phyloP scores from a whole-genome alignment of 768 basidiomycete species.

The Mycena venus region DNA sequence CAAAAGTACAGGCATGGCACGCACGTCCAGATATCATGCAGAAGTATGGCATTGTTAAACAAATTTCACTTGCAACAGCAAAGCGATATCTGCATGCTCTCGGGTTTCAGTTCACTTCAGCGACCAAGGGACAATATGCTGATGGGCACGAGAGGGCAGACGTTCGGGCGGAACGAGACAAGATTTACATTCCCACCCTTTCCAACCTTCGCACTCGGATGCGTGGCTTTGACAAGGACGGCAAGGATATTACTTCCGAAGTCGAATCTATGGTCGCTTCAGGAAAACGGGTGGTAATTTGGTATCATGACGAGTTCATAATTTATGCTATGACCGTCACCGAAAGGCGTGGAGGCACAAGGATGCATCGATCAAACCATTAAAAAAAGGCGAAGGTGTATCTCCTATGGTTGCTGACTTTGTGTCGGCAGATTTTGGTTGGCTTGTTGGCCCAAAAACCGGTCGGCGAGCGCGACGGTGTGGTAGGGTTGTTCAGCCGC shows the following conservation, averaged over 20 bases:
- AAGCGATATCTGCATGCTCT: too few species aligned
- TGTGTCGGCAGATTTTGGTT: constrained; percentile 40
- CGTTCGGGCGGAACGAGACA: constrained; percentile 15
- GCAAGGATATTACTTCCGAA: background rate
- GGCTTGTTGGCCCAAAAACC: background rate
- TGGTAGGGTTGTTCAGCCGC: too few species aligned
- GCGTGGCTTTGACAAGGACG: background rate
- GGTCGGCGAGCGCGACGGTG: background rate
- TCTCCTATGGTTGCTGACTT: constrained; percentile 45
- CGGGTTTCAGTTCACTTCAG: too few species aligned
- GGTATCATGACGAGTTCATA: constrained; percentile 42
- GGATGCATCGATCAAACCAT: constrained; percentile 23
- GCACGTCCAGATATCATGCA: too few species aligned
- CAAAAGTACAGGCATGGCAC: too few species aligned
- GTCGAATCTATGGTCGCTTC: background rate
- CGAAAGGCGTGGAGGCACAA: constrained; percentile 30
- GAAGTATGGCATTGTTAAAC: too few species aligned
- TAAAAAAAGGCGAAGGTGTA: constrained; percentile 39
- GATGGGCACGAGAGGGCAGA: too few species aligned
- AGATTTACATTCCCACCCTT: constrained; percentile 35
- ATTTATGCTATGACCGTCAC: constrained; percentile 42
- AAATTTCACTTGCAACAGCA: too few species aligned
- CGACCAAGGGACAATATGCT: too few species aligned
- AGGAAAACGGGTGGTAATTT: constrained; percentile 18
- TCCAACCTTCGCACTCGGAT: background rate